A percentile compares a stretch with the other conserved stretches of the same genome.
phyloP scores from a whole-genome alignment of 179 eudicot genomes.

The Carnegiea gigantea region DNA sequence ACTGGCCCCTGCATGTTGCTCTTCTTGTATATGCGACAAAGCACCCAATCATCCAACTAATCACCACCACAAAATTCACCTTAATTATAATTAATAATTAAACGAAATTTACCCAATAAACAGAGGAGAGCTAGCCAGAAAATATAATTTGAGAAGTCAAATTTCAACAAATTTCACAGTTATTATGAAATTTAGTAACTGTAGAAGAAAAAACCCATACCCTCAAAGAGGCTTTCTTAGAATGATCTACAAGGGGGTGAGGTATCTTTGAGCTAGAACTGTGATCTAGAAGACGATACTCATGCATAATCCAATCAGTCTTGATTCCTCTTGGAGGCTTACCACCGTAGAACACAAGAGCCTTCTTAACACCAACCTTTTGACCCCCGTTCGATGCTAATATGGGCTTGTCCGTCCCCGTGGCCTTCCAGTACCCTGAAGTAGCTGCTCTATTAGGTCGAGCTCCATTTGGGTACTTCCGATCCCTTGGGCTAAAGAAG shows the following conservation, averaged over 20 bases:
- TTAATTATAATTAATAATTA: background rate
- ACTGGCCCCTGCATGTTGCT: slow-evolving; percentile 37
- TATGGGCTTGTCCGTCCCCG: slow-evolving; percentile 64
- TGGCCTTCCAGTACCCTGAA: slow-evolving; percentile 71
- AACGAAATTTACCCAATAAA: too few species aligned
- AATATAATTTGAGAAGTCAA: too few species aligned
- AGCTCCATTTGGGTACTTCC: slow-evolving; percentile 71
- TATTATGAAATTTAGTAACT: background rate
- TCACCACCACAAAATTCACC: background rate
- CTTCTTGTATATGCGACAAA: slow-evolving; percentile 66
- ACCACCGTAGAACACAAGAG: slow-evolving; percentile 60
- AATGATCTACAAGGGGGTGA: slow-evolving; percentile 24
- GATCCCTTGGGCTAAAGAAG: slow-evolving; percentile 60
- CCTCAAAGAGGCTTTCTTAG: slow-evolving; percentile 48
- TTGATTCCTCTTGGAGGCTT: slow-evolving; percentile 66
- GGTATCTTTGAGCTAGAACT: slow-evolving; percentile 32
- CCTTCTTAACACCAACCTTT: slow-evolving; percentile 64
- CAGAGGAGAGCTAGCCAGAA: too few species aligned
- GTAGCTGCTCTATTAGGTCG: slow-evolving; percentile 69
- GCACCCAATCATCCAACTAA: slow-evolving; percentile 67
- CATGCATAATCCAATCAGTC: slow-evolving; percentile 78
- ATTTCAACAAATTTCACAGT: too few species aligned
- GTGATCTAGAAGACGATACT: slow-evolving; percentile 40
- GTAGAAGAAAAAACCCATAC: slow-evolving; percentile 25
- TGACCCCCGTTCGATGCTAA: slow-evolving; percentile 36